Conservation (phyloP, 2,329 filamentous ascomycete species). For the Phyllosticta citribraziliensis region DNA sequence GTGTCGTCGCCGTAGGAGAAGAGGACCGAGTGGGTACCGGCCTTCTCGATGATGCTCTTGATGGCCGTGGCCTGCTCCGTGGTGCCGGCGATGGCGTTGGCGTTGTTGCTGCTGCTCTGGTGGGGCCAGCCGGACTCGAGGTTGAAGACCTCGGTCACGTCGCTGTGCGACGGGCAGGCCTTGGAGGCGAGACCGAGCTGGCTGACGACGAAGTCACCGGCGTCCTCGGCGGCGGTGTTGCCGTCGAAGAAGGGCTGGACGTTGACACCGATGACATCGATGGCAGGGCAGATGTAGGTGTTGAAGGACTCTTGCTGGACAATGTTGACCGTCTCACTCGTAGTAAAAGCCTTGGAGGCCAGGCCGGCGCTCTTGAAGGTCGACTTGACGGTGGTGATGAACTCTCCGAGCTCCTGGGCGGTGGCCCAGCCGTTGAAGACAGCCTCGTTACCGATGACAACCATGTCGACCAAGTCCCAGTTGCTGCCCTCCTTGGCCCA, state of each 20-base stretch:
- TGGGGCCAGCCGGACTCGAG: conserved; percentile 89
- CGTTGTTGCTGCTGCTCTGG: conserved; percentile 55
- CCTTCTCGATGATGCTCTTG: conserved; percentile 53
- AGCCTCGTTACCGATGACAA: conserved; percentile 87
- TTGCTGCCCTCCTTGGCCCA: conserved; percentile 64
- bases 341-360: conserved; percentile 55
- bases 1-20: conserved; percentile 71
- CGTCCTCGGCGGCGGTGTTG: conserved; percentile 49
- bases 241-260: conserved; percentile 93
- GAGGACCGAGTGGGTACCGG: conserved; percentile 63
- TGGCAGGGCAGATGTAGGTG: conserved; percentile 52
- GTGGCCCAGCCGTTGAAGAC: conserved; percentile 64
- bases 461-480: conserved; percentile 66
- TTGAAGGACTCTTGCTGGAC: conserved; percentile 53
- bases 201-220: conserved; percentile 64
- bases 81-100: conserved; percentile 56
- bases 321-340: conserved; percentile 62
- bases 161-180: conserved; percentile 51
- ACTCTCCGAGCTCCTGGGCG: conserved; percentile 53
- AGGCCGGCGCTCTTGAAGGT: conserved; percentile 57
- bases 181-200: conserved; percentile 63
- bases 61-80: conserved; percentile 64
- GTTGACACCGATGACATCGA: conserved; percentile 78
- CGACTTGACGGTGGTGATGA: conserved; percentile 59
- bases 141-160: conserved; percentile 59